A percentile compares a stretch with the other conserved stretches of the same genome.
Evolutionary conservation across 2,329 filamentous ascomycete genomes (phyloP).

Genomic region (Xylogone sp.): DNA sequence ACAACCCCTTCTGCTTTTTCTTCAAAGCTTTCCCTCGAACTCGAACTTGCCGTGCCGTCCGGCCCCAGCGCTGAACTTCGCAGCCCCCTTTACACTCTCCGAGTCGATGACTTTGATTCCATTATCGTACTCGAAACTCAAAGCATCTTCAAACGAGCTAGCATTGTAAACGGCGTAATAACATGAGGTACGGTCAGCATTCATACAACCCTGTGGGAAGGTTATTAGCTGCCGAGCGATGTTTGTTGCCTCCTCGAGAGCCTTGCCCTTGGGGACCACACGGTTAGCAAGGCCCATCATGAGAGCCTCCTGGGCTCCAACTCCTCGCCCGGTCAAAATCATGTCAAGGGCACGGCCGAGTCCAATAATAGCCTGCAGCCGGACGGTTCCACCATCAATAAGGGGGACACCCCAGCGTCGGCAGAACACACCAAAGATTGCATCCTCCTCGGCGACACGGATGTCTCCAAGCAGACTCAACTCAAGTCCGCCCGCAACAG

Average conservation of each 20-base stretch:
- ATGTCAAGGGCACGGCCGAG: conserved; percentile 51
- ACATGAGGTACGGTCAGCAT: conserved; percentile 41
- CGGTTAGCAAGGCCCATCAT: conserved; percentile 49
- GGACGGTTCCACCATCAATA: conserved; percentile 47
- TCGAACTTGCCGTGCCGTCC: conserved; percentile 34
- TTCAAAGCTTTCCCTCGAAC: no score
- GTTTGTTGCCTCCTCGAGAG: conserved; percentile 41
- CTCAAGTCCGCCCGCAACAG: conserved; percentile 52
- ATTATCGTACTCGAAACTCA: conserved; percentile 42
- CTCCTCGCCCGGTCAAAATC: conserved; percentile 49
- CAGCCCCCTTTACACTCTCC: conserved; percentile 40
- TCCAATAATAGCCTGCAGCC: conserved; percentile 42
- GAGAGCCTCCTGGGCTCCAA: conserved; percentile 45
- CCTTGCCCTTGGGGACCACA: conserved; percentile 46
- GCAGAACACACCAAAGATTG: conserved; percentile 53
- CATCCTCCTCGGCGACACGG: conserved; percentile 48
- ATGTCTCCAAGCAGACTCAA: conserved; percentile 49
- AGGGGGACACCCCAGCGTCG: conserved; percentile 49
- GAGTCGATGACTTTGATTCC: conserved; percentile 36
- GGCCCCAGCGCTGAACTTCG: conserved; percentile 34
- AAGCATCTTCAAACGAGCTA: conserved; percentile 43
- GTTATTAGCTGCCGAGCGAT: conserved; percentile 41
- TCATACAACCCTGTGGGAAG: conserved; percentile 47
- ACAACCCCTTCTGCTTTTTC: no score
- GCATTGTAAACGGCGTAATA: conserved; percentile 49